These are phyloP conservation scores for Cytospora piceae DNA, from an alignment of 2,329 filamentous ascomycete genomes.

Conservation along the genomic window DNA sequence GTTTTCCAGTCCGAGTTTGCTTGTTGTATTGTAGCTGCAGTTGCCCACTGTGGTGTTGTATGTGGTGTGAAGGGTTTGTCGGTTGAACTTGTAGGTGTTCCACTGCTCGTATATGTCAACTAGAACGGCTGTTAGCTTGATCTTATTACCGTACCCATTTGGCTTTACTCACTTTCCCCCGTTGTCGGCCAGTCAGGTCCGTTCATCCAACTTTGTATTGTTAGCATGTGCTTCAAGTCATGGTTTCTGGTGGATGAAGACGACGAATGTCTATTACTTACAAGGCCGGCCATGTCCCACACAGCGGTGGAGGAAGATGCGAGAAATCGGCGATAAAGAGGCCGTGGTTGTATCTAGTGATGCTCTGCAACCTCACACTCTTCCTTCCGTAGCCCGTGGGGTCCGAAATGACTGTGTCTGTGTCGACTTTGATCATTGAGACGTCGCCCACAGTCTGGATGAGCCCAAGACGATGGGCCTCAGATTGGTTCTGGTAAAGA, in stretches of 20 bases:
- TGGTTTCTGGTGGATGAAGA: neutral
- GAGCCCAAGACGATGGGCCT: conserved; percentile 43
- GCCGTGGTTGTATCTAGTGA: conserved; percentile 63
- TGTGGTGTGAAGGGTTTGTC: conserved; percentile 18
- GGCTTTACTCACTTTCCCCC: conserved; percentile 13
- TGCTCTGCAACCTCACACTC: conserved; percentile 70
- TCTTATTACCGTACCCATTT: neutral
- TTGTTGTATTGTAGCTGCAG: conserved; percentile 14
- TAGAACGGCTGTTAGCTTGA: neutral
- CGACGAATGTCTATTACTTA: conserved; percentile 39
- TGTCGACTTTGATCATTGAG: conserved; percentile 48
- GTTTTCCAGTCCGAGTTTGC: conserved; percentile 4
- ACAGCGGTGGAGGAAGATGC: conserved; percentile 68
- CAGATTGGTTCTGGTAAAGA: conserved; percentile 48
- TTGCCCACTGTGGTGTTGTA: conserved; percentile 20
- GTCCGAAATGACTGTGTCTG: conserved; percentile 30
- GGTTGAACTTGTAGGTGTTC: conserved; percentile 18
- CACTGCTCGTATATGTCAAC: conserved; percentile 28
- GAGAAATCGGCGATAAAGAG: conserved; percentile 71
- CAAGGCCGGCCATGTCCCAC: conserved; percentile 75
- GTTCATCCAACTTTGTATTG: conserved; percentile 14
- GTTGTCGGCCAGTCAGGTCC: conserved; percentile 15
- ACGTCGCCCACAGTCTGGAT: conserved; percentile 39
- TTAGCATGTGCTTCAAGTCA: neutral
- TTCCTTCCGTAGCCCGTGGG: conserved; percentile 41